These are phyloP conservation scores for Aspergillus awamori DNA, from an alignment of 2,329 filamentous ascomycete species.

Conservation along the genomic window DNA sequence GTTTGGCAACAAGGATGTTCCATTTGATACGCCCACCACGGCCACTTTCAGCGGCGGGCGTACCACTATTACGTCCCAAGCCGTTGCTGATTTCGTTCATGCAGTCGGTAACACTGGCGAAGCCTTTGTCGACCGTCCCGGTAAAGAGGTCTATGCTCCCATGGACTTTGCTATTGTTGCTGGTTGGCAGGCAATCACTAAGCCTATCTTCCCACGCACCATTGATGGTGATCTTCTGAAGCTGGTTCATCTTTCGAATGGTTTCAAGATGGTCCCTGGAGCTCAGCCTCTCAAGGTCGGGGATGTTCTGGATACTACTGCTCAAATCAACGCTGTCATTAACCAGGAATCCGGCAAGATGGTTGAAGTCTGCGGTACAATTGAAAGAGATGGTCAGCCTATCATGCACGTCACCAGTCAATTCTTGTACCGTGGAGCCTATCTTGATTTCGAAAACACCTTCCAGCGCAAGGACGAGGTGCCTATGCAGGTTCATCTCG, in stretches of 20 bases:
- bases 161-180: conserved; percentile 99
- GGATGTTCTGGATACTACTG: conserved; percentile 87
- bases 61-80: conserved; percentile 83
- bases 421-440: conserved; percentile 92
- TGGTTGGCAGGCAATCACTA: conserved; percentile 98
- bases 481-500: conserved; percentile 88
- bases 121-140: conserved; percentile 92
- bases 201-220: conserved; percentile 95
- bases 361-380: conserved; percentile 99
- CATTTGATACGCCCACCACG: conserved; percentile 82
- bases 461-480: conserved; percentile 98
- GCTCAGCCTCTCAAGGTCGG: conserved; percentile 94
- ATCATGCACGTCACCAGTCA: conserved; percentile 99
- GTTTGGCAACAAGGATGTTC: conserved; percentile 85
- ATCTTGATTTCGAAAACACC: conserved; percentile 94
- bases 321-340: conserved; percentile 95
- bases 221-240: conserved; percentile 97
- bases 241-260: conserved; percentile 94
- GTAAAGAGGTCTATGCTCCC: conserved; percentile 89
- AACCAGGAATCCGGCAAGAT: conserved; percentile 99
- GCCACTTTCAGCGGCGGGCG: conserved; percentile 88
- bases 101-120: conserved; percentile 97
- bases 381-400: conserved; percentile 76
- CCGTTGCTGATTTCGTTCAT: conserved; percentile 98
- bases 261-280: conserved; percentile 97